Evolutionary conservation across 176 grass and related monocot genomes (phyloP).

Genomic region (Metroxylon sagu): DNA sequence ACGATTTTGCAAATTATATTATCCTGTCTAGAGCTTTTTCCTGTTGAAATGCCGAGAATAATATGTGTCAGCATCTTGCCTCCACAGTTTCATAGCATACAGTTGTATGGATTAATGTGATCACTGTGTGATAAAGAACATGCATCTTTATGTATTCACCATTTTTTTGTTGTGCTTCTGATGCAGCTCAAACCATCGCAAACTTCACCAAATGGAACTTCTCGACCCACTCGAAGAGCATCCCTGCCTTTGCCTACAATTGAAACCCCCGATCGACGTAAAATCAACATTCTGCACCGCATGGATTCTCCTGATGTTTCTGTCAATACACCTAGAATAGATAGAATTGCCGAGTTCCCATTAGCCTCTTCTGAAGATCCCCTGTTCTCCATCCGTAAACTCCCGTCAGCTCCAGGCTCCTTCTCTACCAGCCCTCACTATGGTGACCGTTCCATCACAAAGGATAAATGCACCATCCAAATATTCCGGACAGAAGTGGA

Average conservation of each 20-base stretch:
- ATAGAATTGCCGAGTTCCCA: conserved; percentile 83
- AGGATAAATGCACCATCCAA: conserved; percentile 89
- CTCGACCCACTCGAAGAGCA: conserved; percentile 27
- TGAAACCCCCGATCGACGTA: conserved; percentile 26
- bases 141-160: too few relatives aligned
- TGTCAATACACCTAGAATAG: conserved; percentile 74
- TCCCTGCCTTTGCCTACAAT: conserved; percentile 58
- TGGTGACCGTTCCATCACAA: conserved; percentile 76
- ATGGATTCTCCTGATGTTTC: conserved; percentile 65
- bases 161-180: conserved; percentile 4
- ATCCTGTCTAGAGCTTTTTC: too few relatives aligned
- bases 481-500: conserved; percentile 38
- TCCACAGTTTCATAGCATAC: too few relatives aligned
- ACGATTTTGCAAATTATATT: too few relatives aligned
- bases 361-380: conserved; percentile 56
- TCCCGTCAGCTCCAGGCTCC: conserved; percentile 19
- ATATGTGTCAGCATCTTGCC: too few relatives aligned
- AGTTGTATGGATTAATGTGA: too few relatives aligned
- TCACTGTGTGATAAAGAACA: too few relatives aligned
- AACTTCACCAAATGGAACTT: conserved; percentile 23
- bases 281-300: conserved; percentile 34
- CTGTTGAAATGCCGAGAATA: too few relatives aligned
- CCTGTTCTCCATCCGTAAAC: conserved; percentile 29
- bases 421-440: conserved; percentile 40
- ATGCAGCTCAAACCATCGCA: conserved; percentile 14